These are phyloP conservation scores for Alternaria incomplexa DNA, from an alignment of 2,329 filamentous ascomycete species.

Conservation along the genomic window DNA sequence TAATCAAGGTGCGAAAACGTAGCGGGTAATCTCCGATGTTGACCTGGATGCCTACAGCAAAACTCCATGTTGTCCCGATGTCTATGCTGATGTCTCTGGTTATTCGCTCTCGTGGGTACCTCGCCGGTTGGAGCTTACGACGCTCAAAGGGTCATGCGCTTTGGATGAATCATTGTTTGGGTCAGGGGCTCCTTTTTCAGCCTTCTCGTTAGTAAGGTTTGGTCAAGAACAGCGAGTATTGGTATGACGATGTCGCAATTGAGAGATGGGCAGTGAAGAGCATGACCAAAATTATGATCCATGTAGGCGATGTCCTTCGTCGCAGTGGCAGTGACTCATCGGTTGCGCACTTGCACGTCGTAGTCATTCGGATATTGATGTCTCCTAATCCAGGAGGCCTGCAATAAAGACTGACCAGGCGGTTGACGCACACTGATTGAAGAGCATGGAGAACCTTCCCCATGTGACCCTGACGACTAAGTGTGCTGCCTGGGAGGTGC, in stretches of 20 bases:
- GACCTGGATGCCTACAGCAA: conserved; percentile 7
- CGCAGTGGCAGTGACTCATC: neutral
- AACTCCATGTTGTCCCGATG: neutral
- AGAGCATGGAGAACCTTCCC: neutral
- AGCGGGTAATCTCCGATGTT: conserved; percentile 9
- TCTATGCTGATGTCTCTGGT: neutral
- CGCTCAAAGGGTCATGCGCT: conserved; percentile 9
- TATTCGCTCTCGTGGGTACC: neutral
- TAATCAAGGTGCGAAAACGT: neutral
- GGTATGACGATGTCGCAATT: neutral
- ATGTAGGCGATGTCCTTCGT: neutral
- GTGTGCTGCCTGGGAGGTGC: neutral
- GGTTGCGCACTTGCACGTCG: neutral
- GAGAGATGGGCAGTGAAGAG: neutral
- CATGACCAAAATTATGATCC: neutral
- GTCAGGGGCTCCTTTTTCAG: neutral
- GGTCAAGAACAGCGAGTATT: neutral
- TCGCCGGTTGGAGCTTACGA: conserved; percentile 5
- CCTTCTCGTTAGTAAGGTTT: neutral
- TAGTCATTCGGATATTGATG: neutral
- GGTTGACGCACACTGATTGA: neutral
- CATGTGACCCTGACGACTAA: neutral
- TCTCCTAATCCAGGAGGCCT: neutral
- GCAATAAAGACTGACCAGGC: neutral
- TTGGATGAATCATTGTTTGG: neutral